Percentiles rank a stretch among this genome's conserved stretches.
Conservation (phyloP, 805 yeast genomes). For the Tetrapisispora arboricola region DNA sequence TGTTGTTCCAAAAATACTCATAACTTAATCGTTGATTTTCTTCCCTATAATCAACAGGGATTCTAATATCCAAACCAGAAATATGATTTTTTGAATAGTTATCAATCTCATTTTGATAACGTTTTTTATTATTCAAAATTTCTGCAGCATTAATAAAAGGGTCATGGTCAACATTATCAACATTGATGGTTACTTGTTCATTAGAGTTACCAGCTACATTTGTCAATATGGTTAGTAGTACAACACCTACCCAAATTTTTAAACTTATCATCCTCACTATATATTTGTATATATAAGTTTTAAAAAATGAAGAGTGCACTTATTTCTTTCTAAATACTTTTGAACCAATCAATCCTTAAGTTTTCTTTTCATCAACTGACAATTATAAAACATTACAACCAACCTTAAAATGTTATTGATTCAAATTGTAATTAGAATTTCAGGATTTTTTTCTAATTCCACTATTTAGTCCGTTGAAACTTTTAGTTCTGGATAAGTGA, state of each 20-base stretch:
- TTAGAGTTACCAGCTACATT: neutral
- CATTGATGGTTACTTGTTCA: neutral
- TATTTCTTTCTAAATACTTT: too few relatives aligned
- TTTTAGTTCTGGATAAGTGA: too few relatives aligned
- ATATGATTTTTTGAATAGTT: neutral
- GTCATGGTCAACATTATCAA: neutral
- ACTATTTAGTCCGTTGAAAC: too few relatives aligned
- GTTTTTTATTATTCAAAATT: neutral
- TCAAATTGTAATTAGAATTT: too few relatives aligned
- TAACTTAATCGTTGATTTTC: slow-evolving; percentile 10
- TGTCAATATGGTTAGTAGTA: neutral
- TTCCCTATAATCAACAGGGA: slow-evolving; percentile 13
- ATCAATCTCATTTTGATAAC: neutral
- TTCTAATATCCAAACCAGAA: slow-evolving; percentile 4
- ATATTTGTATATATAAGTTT: too few relatives aligned
- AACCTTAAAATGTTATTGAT: too few relatives aligned
- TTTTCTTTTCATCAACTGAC: too few relatives aligned
- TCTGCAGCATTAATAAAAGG: neutral
- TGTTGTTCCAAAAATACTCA: slow-evolving; percentile 10
- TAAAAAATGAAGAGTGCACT: neutral
- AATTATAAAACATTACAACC: too few relatives aligned
- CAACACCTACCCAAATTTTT: neutral
- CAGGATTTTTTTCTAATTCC: too few relatives aligned
- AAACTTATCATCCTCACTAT: neutral
- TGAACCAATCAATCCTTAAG: too few relatives aligned